Evolutionary conservation across 1,284 basidiomycete genomes (phyloP).

Genomic region (Ustilago lituana): DNA sequence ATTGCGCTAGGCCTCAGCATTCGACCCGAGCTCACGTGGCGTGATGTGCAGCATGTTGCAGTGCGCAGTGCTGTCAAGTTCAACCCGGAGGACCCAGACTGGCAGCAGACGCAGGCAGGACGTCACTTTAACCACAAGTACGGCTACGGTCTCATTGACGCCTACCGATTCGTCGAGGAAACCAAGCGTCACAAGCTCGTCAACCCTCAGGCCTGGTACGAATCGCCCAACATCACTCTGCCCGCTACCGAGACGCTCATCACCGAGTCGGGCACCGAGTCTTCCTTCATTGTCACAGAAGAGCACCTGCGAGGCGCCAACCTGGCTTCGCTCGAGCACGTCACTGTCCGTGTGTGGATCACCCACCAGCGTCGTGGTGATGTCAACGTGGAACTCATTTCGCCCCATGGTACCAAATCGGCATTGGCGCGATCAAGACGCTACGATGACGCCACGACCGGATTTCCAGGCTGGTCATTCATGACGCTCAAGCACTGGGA

Average conservation of each 20-base stretch:
- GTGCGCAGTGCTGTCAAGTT: conserved; percentile 81
- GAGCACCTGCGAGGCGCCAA: conserved; percentile 79
- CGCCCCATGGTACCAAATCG: conserved; percentile 86
- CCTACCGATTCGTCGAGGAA: conserved; percentile 81
- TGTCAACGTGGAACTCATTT: conserved; percentile 87
- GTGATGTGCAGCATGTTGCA: conserved; percentile 92
- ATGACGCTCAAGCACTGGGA: conserved; percentile 99
- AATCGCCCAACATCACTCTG: conserved; percentile 47
- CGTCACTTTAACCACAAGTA: conserved; percentile 95
- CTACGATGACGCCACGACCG: conserved; percentile 76
- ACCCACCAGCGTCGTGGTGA: conserved; percentile 86
- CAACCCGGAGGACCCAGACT: conserved; percentile 91
- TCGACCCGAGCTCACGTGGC: conserved; percentile 89
- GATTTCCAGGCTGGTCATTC: conserved; percentile 93
- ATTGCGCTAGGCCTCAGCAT: conserved; percentile 62
- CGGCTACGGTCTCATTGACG: conserved; percentile 91
- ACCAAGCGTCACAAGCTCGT: conserved; percentile 85
- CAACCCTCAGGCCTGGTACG: conserved; percentile 88
- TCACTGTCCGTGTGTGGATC: conserved; percentile 93
- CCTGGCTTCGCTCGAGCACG: conserved; percentile 87
- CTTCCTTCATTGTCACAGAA: conserved; percentile 77
- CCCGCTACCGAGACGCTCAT: conserved; percentile 70
- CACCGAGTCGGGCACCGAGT: conserved; percentile 75
- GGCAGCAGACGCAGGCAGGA: conserved; percentile 85
- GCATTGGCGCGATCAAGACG: conserved; percentile 80